Evolutionary conservation across 352 stramenopile genomes (phyloP), one percentile per base, ranked within the genome.

Genomic region (Phytophthora pluvialis): DNA sequence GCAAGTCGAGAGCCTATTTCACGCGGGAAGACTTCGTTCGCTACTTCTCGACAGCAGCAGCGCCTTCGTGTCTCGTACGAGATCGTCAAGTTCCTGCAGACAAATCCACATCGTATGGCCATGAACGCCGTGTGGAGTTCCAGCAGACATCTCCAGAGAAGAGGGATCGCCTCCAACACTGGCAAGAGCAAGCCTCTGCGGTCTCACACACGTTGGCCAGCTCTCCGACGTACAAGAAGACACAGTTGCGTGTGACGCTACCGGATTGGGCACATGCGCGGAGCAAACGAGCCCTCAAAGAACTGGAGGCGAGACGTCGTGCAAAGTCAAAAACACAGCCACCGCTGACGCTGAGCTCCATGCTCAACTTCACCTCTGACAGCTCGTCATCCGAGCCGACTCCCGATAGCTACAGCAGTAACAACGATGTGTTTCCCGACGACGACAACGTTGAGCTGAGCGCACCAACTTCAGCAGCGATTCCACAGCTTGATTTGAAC

Each of bases 201-300:
- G 39, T 50, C 9, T 48, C 40, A 2, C 66, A 70, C 31, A 51
- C 58, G 15, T 49, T 69, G 16, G 38, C 53, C 35, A 32, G 50
- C n/a, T 55, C 47, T 25, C 40, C 28, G 5, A 35, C 11, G n/a
- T 9, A 60, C 10, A 64, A 45, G 21, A 84, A 74, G 12, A 67
- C 63, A 40, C 60, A 60, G 9, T 49, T 72, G 33, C 67, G 66
- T 3, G 70, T 75, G 12, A 67, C 66, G 13, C 44, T 89, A 9
- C 82, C 85, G 1, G 52, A 77, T 11, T 93, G 85, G 85, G 85
- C 85, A 1, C 81, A 86, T 40, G 72, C 76, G 25, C 69, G 85
- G 29, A 91, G 81, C 57, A 93, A 93, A 46, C 73, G 82, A 7
- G 85, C 85, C 18, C 57, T 93, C 0, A 75, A 75, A 13, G 79